Evolutionary conservation across 495 filamentous ascomycete genomes (phyloP).

Genomic region (Penicillium soppii): DNA sequence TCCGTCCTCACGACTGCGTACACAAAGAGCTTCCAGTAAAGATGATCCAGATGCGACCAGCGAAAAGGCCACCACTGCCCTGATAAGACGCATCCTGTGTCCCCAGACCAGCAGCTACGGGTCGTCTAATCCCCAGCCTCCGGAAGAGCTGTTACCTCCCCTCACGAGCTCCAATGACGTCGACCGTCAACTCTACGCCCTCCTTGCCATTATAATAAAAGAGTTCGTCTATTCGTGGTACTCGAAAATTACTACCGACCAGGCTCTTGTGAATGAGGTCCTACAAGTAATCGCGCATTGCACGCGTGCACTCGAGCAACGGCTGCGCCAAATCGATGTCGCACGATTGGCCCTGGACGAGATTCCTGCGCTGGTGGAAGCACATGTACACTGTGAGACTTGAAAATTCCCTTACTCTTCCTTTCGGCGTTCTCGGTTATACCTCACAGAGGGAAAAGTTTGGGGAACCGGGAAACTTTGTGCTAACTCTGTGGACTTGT

Average conservation of each 20-base stretch:
- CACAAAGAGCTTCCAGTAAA: slow-evolving; percentile 21
- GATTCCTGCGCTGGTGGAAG: slow-evolving; percentile 75
- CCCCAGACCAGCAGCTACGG: slow-evolving; percentile 46
- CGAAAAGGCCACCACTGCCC: slow-evolving; percentile 56
- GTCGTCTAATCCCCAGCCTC: slow-evolving; percentile 47
- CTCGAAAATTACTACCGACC: slow-evolving; percentile 84
- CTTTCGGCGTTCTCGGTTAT: neutral
- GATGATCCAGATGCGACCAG: slow-evolving; percentile 42
- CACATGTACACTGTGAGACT: slow-evolving; percentile 73
- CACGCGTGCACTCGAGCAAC: slow-evolving; percentile 80
- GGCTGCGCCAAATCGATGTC: slow-evolving; percentile 77
- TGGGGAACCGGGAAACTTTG: neutral
- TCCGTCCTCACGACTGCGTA: slow-evolving; percentile 34
- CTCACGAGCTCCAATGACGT: slow-evolving; percentile 91
- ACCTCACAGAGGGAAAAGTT: slow-evolving; percentile 3
- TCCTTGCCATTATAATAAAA: slow-evolving; percentile 82
- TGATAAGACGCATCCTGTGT: slow-evolving; percentile 69
- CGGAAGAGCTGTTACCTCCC: slow-evolving; percentile 82
- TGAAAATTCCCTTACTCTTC: slow-evolving; percentile 14
- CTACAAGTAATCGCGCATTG: slow-evolving; percentile 87
- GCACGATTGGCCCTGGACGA: slow-evolving; percentile 85
- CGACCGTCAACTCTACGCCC: slow-evolving; percentile 87
- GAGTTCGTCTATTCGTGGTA: slow-evolving; percentile 95
- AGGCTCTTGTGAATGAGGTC: slow-evolving; percentile 80
- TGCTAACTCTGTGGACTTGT: slow-evolving; percentile 5